Evolutionary conservation across 1,139 yeast genomes (phyloP), one percentile per base, ranked within the genome.

Genomic region (Spencermartinsiella ligniputridi): DNA sequence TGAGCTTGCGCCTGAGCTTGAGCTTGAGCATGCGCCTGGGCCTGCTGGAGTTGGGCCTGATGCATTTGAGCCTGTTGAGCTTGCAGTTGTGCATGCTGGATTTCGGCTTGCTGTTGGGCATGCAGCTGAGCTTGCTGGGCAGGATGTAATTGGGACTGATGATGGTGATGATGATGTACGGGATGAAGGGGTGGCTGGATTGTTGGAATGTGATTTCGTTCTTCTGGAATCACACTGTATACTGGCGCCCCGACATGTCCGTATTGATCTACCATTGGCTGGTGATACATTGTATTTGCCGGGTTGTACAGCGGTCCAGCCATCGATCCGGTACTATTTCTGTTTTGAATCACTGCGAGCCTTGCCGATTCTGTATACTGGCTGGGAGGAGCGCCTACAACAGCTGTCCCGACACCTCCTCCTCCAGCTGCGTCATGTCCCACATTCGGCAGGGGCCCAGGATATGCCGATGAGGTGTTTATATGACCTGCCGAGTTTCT

Each of bases 211-310:
- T 27, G 32, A 8, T 27, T 6, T n/a, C 15, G 32, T n/a, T 27
- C 13, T n/a, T 8, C 35, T 20, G 39, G 12, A 27, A 37, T 15
- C 34, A 35, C 15, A 11, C 22, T 24, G 12, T 17, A 41, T 21
- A 19, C 25, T 9, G 46, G 46, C 18, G 30, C 39, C 4, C 15
- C 25, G 11, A 11, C 25, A 8, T 22, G 25, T 22, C 25, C 32
- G 32, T 27, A 27, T 4, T 6, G 13, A 15, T 27, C 32, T n/a
- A 27, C 32, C 32, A 27, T 27, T n/a, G 32, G 13, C 32, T 27
- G 32, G n/a, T 27, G 32, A n/a, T 27, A 27, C 32, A 27, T 27
- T 5, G n/a, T 12, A 6, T 15, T n/a, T 60, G 66, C 12, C 71
- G 72, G 1, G 68, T 2, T 19, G 19, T 29, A 42, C 25, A 34